These are phyloP conservation scores for Xylariaceae sp. DNA, from an alignment of 2,329 filamentous ascomycete genomes.

Conservation along the genomic window DNA sequence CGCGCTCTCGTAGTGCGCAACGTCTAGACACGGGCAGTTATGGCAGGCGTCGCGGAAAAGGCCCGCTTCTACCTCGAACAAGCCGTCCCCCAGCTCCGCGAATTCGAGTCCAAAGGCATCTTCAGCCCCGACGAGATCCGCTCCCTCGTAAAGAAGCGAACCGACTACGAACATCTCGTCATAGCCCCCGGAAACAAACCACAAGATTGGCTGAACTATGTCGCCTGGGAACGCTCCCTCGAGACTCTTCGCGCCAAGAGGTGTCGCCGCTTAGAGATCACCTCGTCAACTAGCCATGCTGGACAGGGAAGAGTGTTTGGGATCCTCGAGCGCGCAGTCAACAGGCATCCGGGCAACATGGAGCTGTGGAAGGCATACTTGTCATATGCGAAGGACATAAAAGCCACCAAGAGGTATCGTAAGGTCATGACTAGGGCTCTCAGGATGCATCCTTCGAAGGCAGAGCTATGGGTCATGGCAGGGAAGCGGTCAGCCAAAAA, in stretches of 20 bases:
- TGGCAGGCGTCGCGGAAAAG: constrained; percentile 88
- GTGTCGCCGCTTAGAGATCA: constrained; percentile 76
- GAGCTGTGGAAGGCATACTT: constrained; percentile 89
- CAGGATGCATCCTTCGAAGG: constrained; percentile 79
- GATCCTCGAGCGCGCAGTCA: constrained; percentile 82
- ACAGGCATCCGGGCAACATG: constrained; percentile 78
- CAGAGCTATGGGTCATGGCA: constrained; percentile 83
- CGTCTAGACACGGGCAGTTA: constrained; percentile 37
- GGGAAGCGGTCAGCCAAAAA: constrained; percentile 73
- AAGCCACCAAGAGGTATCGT: constrained; percentile 64
- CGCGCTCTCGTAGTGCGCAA: neutral
- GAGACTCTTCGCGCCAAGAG: constrained; percentile 80
- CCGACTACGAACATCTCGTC: constrained; percentile 88
- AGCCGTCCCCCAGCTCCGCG: constrained; percentile 85
- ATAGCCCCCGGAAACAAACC: constrained; percentile 76
- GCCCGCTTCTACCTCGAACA: constrained; percentile 94
- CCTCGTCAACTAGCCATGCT: constrained; percentile 62
- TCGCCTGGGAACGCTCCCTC: constrained; percentile 66
- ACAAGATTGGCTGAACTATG: constrained; percentile 80
- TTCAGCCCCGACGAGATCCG: constrained; percentile 89
- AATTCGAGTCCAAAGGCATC: constrained; percentile 88
- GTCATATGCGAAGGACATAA: constrained; percentile 70
- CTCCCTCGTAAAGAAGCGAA: constrained; percentile 84
- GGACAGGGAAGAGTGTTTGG: constrained; percentile 83
- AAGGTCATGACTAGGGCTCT: constrained; percentile 66